Conservation (phyloP, 2,329 filamentous ascomycete genomes). For the Alternaria arborescens region DNA sequence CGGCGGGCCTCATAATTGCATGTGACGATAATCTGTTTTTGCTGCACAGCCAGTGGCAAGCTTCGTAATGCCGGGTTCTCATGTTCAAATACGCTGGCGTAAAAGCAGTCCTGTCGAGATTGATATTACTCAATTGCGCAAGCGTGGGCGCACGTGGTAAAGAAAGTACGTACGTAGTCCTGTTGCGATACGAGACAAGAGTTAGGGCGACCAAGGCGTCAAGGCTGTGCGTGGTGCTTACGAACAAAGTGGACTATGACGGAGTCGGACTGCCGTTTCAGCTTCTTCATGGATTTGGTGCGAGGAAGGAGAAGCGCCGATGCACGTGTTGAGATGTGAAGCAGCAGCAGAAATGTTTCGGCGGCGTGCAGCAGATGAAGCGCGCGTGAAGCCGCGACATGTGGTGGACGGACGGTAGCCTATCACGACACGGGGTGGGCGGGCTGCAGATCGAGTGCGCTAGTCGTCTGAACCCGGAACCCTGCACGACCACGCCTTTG, state of each 20-base stretch:
- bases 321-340: not conserved
- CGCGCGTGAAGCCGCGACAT: conserved; percentile 13
- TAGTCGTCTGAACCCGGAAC: not conserved
- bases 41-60: conserved; percentile 82
- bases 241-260: conserved; percentile 83
- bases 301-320: conserved; percentile 4
- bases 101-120: conserved; percentile 78
- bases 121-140: conserved; percentile 8
- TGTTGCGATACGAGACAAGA: conserved; percentile 23
- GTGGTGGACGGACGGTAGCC: not conserved
- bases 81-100: conserved; percentile 88
- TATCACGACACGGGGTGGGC: too few species aligned
- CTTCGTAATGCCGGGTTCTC: conserved; percentile 76
- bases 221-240: conserved; percentile 33
- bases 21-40: conserved; percentile 80
- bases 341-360: conserved; percentile 11
- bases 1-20: conserved; percentile 87
- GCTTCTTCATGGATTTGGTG: conserved; percentile 21
- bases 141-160: conserved; percentile 14
- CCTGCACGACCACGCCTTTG: conserved; percentile 4
- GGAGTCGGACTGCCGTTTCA: conserved; percentile 54
- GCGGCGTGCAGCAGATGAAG: conserved; percentile 9
- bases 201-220: conserved; percentile 18
- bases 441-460: not conserved
- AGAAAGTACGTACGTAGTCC: conserved; percentile 44